A percentile compares a stretch with the other conserved stretches of the same genome.
These are phyloP conservation scores for Globisporangium cederbergense DNA, from an alignment of 352 stramenopile species.

Conservation along the genomic window DNA sequence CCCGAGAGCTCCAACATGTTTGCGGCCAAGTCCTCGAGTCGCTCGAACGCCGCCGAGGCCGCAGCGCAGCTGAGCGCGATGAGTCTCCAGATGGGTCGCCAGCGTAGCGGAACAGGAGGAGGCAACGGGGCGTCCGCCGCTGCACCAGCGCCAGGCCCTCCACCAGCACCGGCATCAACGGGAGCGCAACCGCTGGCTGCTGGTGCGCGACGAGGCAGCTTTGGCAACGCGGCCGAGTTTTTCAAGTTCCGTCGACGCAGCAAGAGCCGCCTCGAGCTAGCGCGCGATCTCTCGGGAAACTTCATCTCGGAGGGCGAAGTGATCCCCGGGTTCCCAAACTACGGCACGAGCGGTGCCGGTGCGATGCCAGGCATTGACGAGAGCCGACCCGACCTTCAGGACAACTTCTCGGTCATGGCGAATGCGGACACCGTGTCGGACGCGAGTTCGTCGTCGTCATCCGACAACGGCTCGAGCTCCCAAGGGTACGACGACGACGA, in stretches of 20 bases:
- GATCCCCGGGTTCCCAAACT: conserved; percentile 44
- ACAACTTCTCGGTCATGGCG: conserved; percentile 35
- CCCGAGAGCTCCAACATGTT: conserved; percentile 39
- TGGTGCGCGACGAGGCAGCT: conserved; percentile 59
- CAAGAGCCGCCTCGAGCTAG: conserved; percentile 79
- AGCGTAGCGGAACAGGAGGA: conserved; percentile 29
- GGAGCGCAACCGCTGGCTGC: conserved; percentile 30
- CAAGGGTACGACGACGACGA: conserved; percentile 68
- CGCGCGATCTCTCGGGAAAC: conserved; percentile 53
- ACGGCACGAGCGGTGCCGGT: conserved; percentile 37
- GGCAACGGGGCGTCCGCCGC: conserved; percentile 10
- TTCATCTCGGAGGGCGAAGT: conserved; percentile 43
- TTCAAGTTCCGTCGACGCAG: conserved; percentile 86
- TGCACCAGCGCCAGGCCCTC: conserved; percentile 18
- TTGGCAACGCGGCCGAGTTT: conserved; percentile 82
- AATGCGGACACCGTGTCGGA: conserved; percentile 47
- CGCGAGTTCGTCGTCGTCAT: conserved; percentile 43
- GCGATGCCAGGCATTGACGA: conserved; percentile 78
- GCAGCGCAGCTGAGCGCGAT: conserved; percentile 63
- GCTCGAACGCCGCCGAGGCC: conserved; percentile 53
- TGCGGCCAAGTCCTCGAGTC: conserved; percentile 20
- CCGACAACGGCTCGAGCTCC: conserved; percentile 50
- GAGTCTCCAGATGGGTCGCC: conserved; percentile 38
- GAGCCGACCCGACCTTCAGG: conserved; percentile 39
- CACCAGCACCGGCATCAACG: conserved; percentile 17